Evolutionary conservation across 2,329 filamentous ascomycete species (phyloP).

Genomic region (Alternaria gaisen): DNA sequence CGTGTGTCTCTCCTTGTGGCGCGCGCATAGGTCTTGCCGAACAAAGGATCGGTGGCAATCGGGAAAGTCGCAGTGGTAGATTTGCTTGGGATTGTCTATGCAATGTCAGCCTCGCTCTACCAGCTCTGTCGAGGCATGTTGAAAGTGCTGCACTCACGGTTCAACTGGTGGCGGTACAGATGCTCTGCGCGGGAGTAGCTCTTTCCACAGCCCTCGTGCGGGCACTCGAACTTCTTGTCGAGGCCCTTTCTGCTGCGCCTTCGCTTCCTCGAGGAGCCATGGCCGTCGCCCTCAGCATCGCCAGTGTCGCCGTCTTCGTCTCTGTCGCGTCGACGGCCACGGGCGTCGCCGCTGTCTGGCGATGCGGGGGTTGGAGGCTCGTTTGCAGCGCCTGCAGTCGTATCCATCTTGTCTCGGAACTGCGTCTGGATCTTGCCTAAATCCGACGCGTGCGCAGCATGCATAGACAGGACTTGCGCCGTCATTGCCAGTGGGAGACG

Average conservation of each 20-base stretch:
- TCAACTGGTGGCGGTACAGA: conserved; percentile 94
- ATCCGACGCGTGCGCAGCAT: conserved; percentile 48
- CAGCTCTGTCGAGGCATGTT: not conserved
- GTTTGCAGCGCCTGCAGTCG: conserved; percentile 31
- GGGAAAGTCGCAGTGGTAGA: conserved; percentile 91
- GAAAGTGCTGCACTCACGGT: conserved; percentile 67
- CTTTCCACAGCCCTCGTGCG: conserved; percentile 88
- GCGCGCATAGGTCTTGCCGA: conserved; percentile 88
- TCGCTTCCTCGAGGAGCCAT: conserved; percentile 61
- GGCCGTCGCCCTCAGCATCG: conserved; percentile 40
- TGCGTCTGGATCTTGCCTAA: conserved; percentile 47
- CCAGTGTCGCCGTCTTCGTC: conserved; percentile 40
- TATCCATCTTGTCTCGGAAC: conserved; percentile 49
- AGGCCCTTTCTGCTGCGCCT: conserved; percentile 78
- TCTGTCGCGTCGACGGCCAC: conserved; percentile 51
- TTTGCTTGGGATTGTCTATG: conserved; percentile 88
- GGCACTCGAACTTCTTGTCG: conserved; percentile 77
- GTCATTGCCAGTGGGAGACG: conserved; percentile 42
- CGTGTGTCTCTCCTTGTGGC: conserved; percentile 60
- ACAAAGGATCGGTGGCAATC: conserved; percentile 92
- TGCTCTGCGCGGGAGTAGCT: conserved; percentile 97
- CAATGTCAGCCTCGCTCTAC: conserved; percentile 19
- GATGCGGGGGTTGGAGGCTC: conserved; percentile 47
- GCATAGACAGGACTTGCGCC: conserved; percentile 52
- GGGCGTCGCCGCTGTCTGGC: conserved; percentile 45